A percentile compares a stretch with the other conserved stretches of the same genome.
Evolutionary conservation across 352 stramenopile species (phyloP).

Genomic region (Aphanomyces cochlioides): DNA sequence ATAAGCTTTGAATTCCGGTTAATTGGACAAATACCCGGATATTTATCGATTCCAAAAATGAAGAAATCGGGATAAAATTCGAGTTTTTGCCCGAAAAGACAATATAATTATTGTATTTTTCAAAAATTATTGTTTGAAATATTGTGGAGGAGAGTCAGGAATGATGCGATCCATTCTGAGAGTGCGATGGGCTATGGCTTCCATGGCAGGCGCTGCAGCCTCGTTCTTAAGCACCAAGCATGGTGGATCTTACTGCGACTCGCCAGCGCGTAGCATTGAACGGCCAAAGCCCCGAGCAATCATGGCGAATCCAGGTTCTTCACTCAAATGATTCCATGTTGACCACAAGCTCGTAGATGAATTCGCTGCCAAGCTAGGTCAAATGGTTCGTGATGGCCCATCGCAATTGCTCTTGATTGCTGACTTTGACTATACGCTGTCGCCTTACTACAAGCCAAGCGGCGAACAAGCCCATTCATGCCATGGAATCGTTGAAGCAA

Average conservation of each 20-base stretch:
- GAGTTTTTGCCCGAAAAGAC: too few species aligned
- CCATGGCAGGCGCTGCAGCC: too few species aligned
- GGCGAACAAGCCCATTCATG: slow-evolving; percentile 50
- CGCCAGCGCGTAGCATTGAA: neutral
- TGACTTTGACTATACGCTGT: slow-evolving; percentile 82
- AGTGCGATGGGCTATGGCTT: too few species aligned
- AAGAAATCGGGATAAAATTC: too few species aligned
- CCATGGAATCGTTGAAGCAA: slow-evolving; percentile 53
- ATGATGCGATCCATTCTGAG: too few species aligned
- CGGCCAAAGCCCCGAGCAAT: slow-evolving; percentile 14
- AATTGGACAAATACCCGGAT: too few species aligned
- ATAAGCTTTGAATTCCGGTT: too few species aligned
- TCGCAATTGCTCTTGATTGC: slow-evolving; percentile 74
- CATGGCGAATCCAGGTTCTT: slow-evolving; percentile 27
- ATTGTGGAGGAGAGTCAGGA: too few species aligned
- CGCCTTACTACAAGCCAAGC: slow-evolving; percentile 55
- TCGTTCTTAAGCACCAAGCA: too few species aligned
- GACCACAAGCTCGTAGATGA: slow-evolving; percentile 37
- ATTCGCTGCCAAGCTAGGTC: slow-evolving; percentile 74
- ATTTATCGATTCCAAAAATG: too few species aligned
- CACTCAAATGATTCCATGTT: neutral
- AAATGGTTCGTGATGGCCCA: slow-evolving; percentile 59
- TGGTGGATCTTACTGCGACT: neutral
- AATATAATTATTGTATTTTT: too few species aligned
- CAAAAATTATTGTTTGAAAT: too few species aligned